Evolutionary conservation across 495 filamentous ascomycete genomes (phyloP).

Genomic region (Cudoniella acicularis): DNA sequence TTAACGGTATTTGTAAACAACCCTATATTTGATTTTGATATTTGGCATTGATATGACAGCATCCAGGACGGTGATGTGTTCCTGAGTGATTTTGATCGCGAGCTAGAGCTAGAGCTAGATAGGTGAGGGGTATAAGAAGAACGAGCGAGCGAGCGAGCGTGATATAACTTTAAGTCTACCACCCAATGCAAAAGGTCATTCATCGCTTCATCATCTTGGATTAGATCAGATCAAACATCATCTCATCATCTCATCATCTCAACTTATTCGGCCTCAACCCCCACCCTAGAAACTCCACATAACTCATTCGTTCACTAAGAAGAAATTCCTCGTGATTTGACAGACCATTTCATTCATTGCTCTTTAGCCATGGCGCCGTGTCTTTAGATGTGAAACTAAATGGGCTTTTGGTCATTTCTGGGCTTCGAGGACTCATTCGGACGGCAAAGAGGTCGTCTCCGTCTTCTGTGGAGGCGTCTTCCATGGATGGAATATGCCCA

Average conservation of each 20-base stretch:
- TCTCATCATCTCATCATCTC: not conserved
- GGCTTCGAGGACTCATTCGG: slow-evolving; percentile 73
- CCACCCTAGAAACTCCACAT: slow-evolving; percentile 8
- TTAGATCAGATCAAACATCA: too few relatives aligned
- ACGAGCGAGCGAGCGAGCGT: too few relatives aligned
- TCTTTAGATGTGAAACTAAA: slow-evolving; percentile 46
- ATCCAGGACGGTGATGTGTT: too few relatives aligned
- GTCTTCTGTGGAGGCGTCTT: slow-evolving; percentile 44
- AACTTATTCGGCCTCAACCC: not conserved
- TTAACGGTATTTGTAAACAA: too few relatives aligned
- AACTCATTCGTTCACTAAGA: slow-evolving; percentile 2
- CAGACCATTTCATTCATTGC: slow-evolving; percentile 9
- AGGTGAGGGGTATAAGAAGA: not conserved
- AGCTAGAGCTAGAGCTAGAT: not conserved
- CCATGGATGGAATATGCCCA: slow-evolving; percentile 27
- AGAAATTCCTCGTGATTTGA: not conserved
- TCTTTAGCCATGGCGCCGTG: slow-evolving; percentile 22
- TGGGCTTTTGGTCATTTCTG: slow-evolving; percentile 72
- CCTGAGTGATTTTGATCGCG: too few relatives aligned
- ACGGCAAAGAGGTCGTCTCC: slow-evolving; percentile 79
- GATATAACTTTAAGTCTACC: not conserved
- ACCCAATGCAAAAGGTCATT: slow-evolving; percentile 3
- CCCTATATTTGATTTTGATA: too few relatives aligned
- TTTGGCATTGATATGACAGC: too few relatives aligned
- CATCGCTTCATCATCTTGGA: too few relatives aligned